These are phyloP conservation scores for Botrytis aclada DNA, from an alignment of 2,329 filamentous ascomycete species.

Conservation along the genomic window DNA sequence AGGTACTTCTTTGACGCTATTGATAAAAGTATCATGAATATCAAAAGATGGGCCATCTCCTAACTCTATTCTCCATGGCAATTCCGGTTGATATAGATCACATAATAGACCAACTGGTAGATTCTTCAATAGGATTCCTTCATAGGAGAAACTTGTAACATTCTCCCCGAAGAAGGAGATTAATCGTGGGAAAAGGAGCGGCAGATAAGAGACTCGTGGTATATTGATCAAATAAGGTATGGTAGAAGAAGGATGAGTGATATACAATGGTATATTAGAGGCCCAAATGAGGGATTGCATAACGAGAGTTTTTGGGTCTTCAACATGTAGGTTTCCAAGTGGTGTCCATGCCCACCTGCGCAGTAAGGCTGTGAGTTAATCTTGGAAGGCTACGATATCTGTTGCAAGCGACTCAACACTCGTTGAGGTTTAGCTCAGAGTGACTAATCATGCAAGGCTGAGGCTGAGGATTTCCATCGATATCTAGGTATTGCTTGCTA, in stretches of 20 bases:
- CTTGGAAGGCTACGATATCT: background rate
- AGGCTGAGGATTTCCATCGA: background rate
- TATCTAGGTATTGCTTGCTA: background rate
- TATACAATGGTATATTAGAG: conserved; percentile 37
- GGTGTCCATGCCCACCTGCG: background rate
- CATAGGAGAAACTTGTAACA: conserved; percentile 56
- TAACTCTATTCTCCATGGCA: conserved; percentile 63
- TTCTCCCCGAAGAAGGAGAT: conserved; percentile 57
- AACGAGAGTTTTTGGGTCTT: conserved; percentile 2
- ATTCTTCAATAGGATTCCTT: conserved; percentile 67
- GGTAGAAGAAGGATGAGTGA: conserved; percentile 35
- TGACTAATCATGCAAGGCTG: background rate
- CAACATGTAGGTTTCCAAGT: background rate
- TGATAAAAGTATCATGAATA: conserved; percentile 62
- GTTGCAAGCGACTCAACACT: background rate
- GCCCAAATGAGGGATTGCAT: conserved; percentile 38
- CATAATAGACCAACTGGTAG: conserved; percentile 67
- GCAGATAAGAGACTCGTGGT: conserved; percentile 66
- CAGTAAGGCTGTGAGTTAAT: background rate
- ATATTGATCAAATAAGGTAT: conserved; percentile 49
- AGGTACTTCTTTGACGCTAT: conserved; percentile 62
- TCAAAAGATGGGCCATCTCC: conserved; percentile 52
- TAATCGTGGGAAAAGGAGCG: conserved; percentile 60
- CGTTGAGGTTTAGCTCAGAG: background rate
- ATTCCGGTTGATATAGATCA: conserved; percentile 55